Percentiles rank a stretch among this genome's conserved stretches.
Conservation (phyloP, 1,284 basidiomycete species). For the Cutaneotrichosporon sp. region DNA sequence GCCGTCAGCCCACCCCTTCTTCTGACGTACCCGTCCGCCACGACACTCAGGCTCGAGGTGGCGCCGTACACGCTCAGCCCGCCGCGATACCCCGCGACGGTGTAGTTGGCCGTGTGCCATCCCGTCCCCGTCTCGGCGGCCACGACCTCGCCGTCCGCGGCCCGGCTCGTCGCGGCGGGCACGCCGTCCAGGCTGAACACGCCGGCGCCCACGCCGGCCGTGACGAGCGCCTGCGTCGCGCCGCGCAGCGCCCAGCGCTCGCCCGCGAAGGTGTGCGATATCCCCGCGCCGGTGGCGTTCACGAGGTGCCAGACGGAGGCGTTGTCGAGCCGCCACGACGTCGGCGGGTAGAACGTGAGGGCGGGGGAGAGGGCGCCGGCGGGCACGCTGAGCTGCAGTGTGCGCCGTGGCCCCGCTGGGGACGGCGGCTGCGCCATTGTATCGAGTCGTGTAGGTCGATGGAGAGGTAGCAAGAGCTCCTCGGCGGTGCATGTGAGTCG, state of each 20-base stretch:
- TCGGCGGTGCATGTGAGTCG: no score
- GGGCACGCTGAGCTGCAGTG: background rate
- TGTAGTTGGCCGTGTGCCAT: background rate
- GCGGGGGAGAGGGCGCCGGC: background rate
- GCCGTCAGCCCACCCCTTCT: background rate
- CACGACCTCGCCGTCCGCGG: background rate
- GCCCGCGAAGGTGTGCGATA: background rate
- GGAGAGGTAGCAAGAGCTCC: no score
- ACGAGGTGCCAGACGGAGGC: background rate
- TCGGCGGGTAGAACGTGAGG: background rate
- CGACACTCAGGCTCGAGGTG: background rate
- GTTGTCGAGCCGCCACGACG: background rate
- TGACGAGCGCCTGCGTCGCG: background rate
- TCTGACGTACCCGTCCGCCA: background rate
- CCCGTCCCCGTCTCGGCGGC: background rate
- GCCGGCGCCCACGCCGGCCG: background rate
- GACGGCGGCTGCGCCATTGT: background rate
- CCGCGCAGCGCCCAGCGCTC: background rate
- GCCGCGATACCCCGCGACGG: background rate
- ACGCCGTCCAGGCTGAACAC: background rate
- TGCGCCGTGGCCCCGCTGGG: background rate
- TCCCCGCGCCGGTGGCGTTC: background rate
- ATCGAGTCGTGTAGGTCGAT: no score
- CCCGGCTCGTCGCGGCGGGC: background rate
- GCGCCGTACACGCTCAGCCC: background rate